Conservation (phyloP, 208 protist species). For the Cochliopodium minus region DNA sequence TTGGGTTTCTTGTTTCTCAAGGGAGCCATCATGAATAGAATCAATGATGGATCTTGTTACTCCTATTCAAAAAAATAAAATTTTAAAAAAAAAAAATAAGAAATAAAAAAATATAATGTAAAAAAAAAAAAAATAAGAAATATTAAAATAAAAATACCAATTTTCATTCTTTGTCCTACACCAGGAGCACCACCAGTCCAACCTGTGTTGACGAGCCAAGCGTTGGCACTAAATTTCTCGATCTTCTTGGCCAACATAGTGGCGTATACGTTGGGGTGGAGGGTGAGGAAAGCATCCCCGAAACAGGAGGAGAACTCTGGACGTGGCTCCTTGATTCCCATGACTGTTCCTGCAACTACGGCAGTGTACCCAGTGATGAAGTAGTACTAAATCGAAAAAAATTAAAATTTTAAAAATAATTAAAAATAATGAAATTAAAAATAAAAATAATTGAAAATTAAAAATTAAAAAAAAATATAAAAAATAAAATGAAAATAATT, state of each 20-base stretch:
- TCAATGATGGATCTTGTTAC: slow-evolving; percentile 81
- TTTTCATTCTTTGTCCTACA: slow-evolving; percentile 24
- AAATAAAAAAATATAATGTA: too few species aligned
- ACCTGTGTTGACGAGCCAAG: slow-evolving; percentile 83
- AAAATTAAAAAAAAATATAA: too few species aligned
- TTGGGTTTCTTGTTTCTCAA: slow-evolving; percentile 45
- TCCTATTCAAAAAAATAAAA: too few species aligned
- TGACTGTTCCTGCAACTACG: slow-evolving; percentile 71
- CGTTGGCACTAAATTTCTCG: slow-evolving; percentile 44
- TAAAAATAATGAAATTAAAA: too few species aligned
- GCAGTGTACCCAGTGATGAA: slow-evolving; percentile 84
- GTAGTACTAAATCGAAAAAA: too few species aligned
- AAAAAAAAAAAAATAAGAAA: too few species aligned
- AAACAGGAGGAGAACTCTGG: slow-evolving; percentile 84
- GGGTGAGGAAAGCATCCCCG: slow-evolving; percentile 76
- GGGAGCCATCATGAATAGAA: slow-evolving; percentile 72
- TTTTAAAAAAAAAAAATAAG: too few species aligned
- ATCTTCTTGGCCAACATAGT: slow-evolving; percentile 79
- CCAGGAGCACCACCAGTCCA: slow-evolving; percentile 63
- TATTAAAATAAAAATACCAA: too few species aligned
- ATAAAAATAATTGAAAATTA: too few species aligned
- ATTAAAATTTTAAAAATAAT: too few species aligned
- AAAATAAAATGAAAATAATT: too few species aligned
- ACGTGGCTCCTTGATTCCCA: slow-evolving; percentile 63
- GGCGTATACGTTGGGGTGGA: slow-evolving; percentile 80